Conservation (phyloP, 2,329 filamentous ascomycete genomes). For the Xylaria polymorpha region DNA sequence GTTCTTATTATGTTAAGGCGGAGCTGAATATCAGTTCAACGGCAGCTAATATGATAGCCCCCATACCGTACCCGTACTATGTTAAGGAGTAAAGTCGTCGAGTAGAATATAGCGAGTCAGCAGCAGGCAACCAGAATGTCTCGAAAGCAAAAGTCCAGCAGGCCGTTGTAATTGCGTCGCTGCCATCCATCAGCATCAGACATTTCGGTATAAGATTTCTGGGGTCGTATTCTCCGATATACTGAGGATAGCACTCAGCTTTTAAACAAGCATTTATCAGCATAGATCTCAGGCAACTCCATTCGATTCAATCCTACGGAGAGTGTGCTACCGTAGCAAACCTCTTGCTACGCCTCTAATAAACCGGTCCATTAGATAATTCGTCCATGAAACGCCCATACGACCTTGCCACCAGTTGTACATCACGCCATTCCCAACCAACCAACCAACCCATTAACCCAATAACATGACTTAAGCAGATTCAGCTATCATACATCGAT, state of each 20-base stretch:
- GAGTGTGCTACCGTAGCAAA: background rate
- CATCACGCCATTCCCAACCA: constrained; percentile 17
- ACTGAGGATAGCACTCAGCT: background rate
- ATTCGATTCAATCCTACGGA: constrained; percentile 23
- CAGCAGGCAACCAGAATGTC: background rate
- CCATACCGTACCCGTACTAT: too few relatives aligned
- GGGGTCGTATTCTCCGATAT: background rate
- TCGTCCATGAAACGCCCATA: constrained; percentile 27
- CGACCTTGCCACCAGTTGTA: constrained; percentile 9
- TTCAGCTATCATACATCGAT: constrained; percentile 30
- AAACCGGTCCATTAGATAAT: constrained; percentile 11
- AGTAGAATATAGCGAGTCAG: background rate
- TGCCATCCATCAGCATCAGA: background rate
- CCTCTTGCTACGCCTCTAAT: constrained; percentile 19
- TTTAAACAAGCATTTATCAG: background rate
- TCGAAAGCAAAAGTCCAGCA: background rate
- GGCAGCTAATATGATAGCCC: background rate
- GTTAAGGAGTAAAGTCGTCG: too few relatives aligned
- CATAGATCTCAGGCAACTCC: background rate
- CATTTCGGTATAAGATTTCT: background rate
- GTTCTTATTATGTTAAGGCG: background rate
- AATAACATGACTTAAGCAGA: background rate
- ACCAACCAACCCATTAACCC: constrained; percentile 22
- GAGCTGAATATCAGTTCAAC: background rate
- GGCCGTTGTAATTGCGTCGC: too few relatives aligned